These are phyloP conservation scores for Ogataea parapolymorpha DNA, from an alignment of 805 yeast genomes.

Conservation along the genomic window DNA sequence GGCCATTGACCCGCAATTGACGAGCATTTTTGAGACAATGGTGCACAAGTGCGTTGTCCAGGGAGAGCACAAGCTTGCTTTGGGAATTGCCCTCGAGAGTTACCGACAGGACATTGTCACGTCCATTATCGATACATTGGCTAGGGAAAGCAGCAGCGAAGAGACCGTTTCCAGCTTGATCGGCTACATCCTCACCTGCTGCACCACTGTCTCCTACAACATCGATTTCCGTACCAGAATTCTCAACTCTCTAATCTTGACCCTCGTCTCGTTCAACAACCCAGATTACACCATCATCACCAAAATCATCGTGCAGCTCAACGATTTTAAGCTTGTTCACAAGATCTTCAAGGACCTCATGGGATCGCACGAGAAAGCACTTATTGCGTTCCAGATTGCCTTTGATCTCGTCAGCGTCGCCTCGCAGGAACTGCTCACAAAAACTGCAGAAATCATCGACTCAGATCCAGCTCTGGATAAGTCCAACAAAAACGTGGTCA, in stretches of 20 bases:
- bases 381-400: conserved; percentile 87
- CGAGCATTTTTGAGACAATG: conserved; percentile 80
- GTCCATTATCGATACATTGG: conserved; percentile 44
- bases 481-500: conserved; percentile 32
- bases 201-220: conserved; percentile 63
- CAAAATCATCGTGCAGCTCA: conserved; percentile 84
- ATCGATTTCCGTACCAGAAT: conserved; percentile 64
- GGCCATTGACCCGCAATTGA: conserved; percentile 58
- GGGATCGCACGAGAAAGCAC: conserved; percentile 36
- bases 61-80: conserved; percentile 73
- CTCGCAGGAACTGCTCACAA: conserved; percentile 78
- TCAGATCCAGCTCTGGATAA: conserved; percentile 27
- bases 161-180: conserved; percentile 54
- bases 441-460: conserved; percentile 41
- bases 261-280: conserved; percentile 52
- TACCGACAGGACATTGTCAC: conserved; percentile 80
- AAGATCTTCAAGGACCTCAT: conserved; percentile 63
- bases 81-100: conserved; percentile 89
- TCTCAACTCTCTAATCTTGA: conserved; percentile 57
- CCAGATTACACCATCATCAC: conserved; percentile 84
- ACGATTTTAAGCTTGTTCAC: conserved; percentile 69
- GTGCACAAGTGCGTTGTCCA: conserved; percentile 68
- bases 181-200: conserved; percentile 71
- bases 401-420: conserved; percentile 92
- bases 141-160: conserved; percentile 39